A percentile compares a stretch with the other conserved stretches of the same genome.
Conservation (phyloP, 768 basidiomycete species). For the Phaeotremella skinneri region DNA sequence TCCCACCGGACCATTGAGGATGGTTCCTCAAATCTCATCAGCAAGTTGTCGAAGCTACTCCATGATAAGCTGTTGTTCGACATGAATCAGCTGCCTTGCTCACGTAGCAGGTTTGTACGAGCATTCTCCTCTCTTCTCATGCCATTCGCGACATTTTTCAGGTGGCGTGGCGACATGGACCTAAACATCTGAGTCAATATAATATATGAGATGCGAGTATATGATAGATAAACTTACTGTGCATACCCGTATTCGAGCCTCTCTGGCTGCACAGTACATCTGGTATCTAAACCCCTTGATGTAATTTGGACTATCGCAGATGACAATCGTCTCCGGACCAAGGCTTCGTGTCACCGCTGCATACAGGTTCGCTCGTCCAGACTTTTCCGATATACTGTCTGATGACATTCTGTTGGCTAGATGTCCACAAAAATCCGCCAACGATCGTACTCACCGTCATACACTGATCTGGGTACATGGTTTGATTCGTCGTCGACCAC, state of each 20-base stretch:
- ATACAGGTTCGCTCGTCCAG: constrained; percentile 78
- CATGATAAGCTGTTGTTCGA: constrained; percentile 9
- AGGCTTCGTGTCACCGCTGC: constrained; percentile 76
- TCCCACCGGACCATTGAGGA: constrained; percentile 99
- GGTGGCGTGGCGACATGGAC: constrained; percentile 57
- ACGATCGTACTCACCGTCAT: constrained; percentile 62
- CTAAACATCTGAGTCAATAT: constrained; percentile 31
- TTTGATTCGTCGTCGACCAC: constrained; percentile 74
- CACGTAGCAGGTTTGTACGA: constrained; percentile 73
- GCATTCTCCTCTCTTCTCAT: constrained; percentile 55
- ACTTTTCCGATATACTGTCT: constrained; percentile 83
- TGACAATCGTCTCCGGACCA: constrained; percentile 69
- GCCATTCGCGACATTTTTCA: constrained; percentile 76
- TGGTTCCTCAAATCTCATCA: constrained; percentile 90
- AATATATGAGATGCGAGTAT: constrained; percentile 2
- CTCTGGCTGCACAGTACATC: constrained; percentile 91
- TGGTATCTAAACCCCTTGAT: constrained; percentile 99
- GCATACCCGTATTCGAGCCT: constrained; percentile 76
- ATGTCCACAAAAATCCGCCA: constrained; percentile 14
- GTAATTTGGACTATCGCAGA: constrained; percentile 90
- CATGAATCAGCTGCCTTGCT: constrained; percentile 43
- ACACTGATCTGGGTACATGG: constrained; percentile 63
- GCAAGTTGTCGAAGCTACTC: constrained; percentile 74
- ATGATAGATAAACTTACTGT: constrained; percentile 64
- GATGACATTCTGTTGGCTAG: constrained; percentile 9